Evolutionary conservation across 805 yeast genomes (phyloP), one percentile per base, ranked within the genome.

Genomic region (Kuraishia ogatae): DNA sequence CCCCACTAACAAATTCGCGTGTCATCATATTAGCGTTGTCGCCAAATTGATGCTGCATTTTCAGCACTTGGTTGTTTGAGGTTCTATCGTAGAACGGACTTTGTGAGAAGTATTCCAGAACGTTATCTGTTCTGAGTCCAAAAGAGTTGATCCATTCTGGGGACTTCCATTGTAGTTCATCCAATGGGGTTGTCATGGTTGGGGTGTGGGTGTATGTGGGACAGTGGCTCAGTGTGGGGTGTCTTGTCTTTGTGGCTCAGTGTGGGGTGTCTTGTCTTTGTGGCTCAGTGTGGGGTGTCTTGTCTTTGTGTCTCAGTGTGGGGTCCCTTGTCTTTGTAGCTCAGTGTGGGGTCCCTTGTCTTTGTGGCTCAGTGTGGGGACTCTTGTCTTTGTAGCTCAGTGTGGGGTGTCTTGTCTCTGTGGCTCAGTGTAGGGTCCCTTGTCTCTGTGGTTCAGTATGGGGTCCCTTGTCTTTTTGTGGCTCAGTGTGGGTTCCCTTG

Each of bases 141-240:
- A 84, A 84, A 54, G 85, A 81, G 66, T 91, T 96, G 59, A 94
- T 90, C 96, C 97, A 94, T 69, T 94, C 99, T 0, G 99, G 98
- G 2, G 94, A 86, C 60, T 92, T 82, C 99, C 99, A 94, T 68
- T 92, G 98, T 48, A 94, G 78, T 64, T 93, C 97, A 65, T 92
- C 97, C 26, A 92, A 74, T 29, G 76, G 75, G 52, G 76, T 61
- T 48, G 62, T 59, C 43, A 50, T 53, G 23, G 28, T 48, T 28
- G 46, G 43, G 28, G 50, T 48, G 50, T 17, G 24, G 50, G 28
- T 48, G 15, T 21, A 24, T 13, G 28, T 43, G 46, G n/a, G n/a
- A n/a, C n/a, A 23, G 19, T 19, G 43, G 47, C n/a, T n/a, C n/a
- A n/a, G n/a, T 39, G 15, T 35, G 43, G 43, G 43, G n/a, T n/a